These are phyloP conservation scores for Panus rudis DNA, from an alignment of 768 basidiomycete genomes.

Conservation along the genomic window DNA sequence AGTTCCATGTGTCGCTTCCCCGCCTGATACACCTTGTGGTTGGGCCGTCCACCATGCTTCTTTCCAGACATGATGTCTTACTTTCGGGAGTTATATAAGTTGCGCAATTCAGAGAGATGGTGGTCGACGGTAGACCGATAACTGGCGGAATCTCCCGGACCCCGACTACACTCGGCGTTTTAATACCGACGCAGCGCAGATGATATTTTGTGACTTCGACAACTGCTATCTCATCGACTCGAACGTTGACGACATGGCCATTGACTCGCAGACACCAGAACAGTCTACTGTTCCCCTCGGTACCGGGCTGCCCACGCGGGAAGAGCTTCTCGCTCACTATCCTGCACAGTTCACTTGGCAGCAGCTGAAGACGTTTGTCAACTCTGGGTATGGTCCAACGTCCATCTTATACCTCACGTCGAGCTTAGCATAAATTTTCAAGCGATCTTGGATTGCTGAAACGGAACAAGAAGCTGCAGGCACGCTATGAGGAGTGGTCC, in stretches of 20 bases:
- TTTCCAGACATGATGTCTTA: too few relatives aligned
- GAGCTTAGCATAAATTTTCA: neutral
- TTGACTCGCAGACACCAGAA: neutral
- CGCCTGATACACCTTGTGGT: slow-evolving; percentile 14
- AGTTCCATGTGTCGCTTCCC: slow-evolving; percentile 46
- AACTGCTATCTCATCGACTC: slow-evolving; percentile 7
- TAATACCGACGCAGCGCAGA: too few relatives aligned
- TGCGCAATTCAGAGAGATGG: too few relatives aligned
- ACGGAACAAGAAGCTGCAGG: slow-evolving; percentile 63
- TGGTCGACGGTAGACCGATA: too few relatives aligned
- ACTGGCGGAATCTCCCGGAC: too few relatives aligned
- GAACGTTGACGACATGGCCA: slow-evolving; percentile 11
- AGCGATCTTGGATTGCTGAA: slow-evolving; percentile 80
- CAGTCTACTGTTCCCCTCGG: slow-evolving; percentile 17
- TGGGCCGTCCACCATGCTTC: too few relatives aligned
- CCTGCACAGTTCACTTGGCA: slow-evolving; percentile 72
- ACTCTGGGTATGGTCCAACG: slow-evolving; percentile 51
- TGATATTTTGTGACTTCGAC: slow-evolving; percentile 12
- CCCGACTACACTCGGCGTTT: too few relatives aligned
- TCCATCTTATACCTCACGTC: neutral
- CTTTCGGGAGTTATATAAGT: too few relatives aligned
- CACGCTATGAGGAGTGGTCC: slow-evolving; percentile 57
- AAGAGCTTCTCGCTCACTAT: slow-evolving; percentile 62
- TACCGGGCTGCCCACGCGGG: slow-evolving; percentile 57
- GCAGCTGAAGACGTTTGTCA: slow-evolving; percentile 70